Base-by-base conservation (phyloP, 2,329 filamentous ascomycete genomes). In the Pseudogymnoascus sp. region DNA sequence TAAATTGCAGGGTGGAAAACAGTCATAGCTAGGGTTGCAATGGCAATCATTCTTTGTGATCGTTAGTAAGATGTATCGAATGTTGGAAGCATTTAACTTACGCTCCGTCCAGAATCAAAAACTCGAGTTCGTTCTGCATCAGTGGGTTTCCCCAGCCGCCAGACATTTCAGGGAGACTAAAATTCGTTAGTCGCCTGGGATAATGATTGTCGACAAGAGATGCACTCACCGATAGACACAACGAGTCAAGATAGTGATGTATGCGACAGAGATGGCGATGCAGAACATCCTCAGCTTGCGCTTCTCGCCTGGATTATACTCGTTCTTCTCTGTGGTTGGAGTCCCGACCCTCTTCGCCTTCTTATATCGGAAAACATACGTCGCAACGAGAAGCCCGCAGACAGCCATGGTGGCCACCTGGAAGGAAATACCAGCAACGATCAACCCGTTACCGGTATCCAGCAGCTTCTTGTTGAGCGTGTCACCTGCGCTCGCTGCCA, bases 131-230 rank as follows among this genome's bases (percentile, higher is more conserved):
- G 72, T 87, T 79, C 67, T 84, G 82, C 84, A 88, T 87, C 70
- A 87, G 82, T 14, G 77, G 70, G 73, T 85, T 86, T 8, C 82
- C 82, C 84, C 84, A 88, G 18, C 85, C 85, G 25, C 83, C 82
- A 1, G 82, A 80, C 83, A 88, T 86, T 71, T 88, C 85, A 1
- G 81, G 82, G 62, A 87, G 67, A 72, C 50, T 56, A 18, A 8
- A 34, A 34, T 21, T 56, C 50, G 50, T 64, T 60, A 73, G 74
- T 16, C 16, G 14, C 18, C 34, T 16, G 23, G 16, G 23, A 23
- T 5, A n/a, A 60, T 16, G 25, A 5, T 38, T 11, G n/a, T 28
- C n/a, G 5, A 3, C 14, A 11, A n/a, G 10, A 25, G n/a, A 34
- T 56, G 50, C 8, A 56, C 50, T 56, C 16, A 56, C 50, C 70